Evolutionary conservation across 140 eudicot genomes (phyloP), one percentile per base, ranked within the genome.

Genomic region (Erigeron philadelphicus): DNA sequence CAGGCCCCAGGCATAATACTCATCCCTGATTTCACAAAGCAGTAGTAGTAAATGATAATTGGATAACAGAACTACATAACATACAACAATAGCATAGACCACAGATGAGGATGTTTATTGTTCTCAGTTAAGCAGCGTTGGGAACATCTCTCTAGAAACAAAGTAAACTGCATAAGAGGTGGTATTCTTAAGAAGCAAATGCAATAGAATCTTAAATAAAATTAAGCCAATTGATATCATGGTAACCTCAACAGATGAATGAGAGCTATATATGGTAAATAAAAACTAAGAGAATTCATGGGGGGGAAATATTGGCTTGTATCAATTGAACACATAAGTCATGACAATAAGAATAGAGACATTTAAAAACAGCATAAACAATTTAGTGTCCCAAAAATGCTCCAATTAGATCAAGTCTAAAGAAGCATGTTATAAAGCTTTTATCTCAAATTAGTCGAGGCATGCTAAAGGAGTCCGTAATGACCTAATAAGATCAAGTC

Each of bases 1-100:
- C 76, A 90, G 70, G 19, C 97, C 97, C 97, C 97, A 90, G 25
- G 97, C 97, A 78, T 77, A 90, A 78, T 85, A 90, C 64, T 90
- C 97, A 58, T 90, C 85, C 84, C 97, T 90, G 88, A 38, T 80
- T 77, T 35, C 66, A 61, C 19, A 81, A 68, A 61, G 54, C 55
- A 52, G 69, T 38, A 58, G 23, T 4, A 23, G 13, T 72, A 49
- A 55, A 53, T 71, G 38, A 62, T 17, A 54, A 41, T 1, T 53
- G 66, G 40, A 45, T 47, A 31, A 45, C 5, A 11, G 10, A 2
- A 61, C 15, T n/a, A 16, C 67, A 61, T 35, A 40, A 40, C 25
- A 18, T 18, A 16, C 54, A 60, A 11, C 65, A 52, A 42, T 45
- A 41, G 54, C 58, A 17, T 19, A 64, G 17, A 19, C 63, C 49